Conservation (phyloP, 768 basidiomycete species). For the Mycena venus region DNA sequence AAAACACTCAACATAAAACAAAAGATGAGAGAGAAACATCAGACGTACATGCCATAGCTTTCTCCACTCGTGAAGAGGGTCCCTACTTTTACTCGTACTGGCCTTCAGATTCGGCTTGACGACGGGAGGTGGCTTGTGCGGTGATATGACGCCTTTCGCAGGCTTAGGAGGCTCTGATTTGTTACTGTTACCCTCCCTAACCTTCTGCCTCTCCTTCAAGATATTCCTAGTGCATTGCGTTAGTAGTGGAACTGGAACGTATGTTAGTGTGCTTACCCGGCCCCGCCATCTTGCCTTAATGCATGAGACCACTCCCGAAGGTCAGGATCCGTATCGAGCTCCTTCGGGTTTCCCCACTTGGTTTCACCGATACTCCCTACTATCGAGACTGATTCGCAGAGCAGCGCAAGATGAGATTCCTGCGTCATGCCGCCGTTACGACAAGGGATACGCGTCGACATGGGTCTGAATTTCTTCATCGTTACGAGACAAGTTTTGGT, state of each 20-base stretch:
- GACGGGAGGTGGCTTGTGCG: slow-evolving; percentile 1
- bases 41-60: slow-evolving; percentile 18
- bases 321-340: slow-evolving; percentile 56
- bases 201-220: slow-evolving; percentile 60
- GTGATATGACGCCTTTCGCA: background rate
- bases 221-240: slow-evolving; percentile 50
- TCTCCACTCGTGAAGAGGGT: background rate
- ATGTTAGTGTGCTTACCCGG: slow-evolving; percentile 61
- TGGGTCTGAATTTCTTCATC: slow-evolving; percentile 64
- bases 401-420: slow-evolving; percentile 62
- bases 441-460: slow-evolving; percentile 67
- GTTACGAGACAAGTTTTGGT: slow-evolving; percentile 60
- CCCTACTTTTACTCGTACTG: background rate
- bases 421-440: slow-evolving; percentile 53
- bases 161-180: slow-evolving; percentile 2
- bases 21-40: background rate
- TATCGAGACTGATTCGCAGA: slow-evolving; percentile 58
- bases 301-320: slow-evolving; percentile 68
- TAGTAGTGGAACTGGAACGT: background rate
- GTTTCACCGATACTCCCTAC: slow-evolving; percentile 61
- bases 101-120: slow-evolving; percentile 1
- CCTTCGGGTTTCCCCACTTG: slow-evolving; percentile 64
- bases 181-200: slow-evolving; percentile 27
- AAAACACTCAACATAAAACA: background rate
- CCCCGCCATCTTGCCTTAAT: slow-evolving; percentile 68